Evolutionary conservation across 192 early-diverging fungal species (phyloP).

Genomic region (Pecoramyces ruminantium): DNA sequence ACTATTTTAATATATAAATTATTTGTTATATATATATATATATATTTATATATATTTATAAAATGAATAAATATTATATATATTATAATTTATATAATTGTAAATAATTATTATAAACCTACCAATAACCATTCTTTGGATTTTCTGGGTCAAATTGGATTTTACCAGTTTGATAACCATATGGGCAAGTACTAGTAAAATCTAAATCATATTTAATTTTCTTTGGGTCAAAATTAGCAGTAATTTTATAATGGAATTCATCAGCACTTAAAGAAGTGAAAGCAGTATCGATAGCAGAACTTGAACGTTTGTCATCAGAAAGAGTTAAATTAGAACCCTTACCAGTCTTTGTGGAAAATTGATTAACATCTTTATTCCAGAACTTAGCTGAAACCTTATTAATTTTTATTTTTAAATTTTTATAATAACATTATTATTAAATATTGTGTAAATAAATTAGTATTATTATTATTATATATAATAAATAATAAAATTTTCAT

Average conservation of each 20-base stretch:
- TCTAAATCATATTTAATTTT: not conserved
- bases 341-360: not conserved
- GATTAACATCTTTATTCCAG: not conserved
- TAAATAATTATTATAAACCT: no score
- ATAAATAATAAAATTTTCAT: no score
- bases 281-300: not conserved
- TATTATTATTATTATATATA: no score
- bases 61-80: no score
- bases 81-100: no score
- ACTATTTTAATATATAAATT: not conserved
- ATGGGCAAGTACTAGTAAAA: not conserved
- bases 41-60: no score
- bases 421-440: not conserved
- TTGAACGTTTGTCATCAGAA: not conserved
- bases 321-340: not conserved
- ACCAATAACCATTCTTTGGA: not conserved
- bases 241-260: not conserved
- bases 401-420: not conserved
- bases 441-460: no score
- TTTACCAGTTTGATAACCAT: not conserved
- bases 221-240: not conserved
- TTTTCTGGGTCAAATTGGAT: not conserved
- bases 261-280: not conserved
- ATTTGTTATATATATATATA: not conserved
- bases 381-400: not conserved